Evolutionary conservation across 202 grass and related monocot species (phyloP), one percentile per base, ranked within the genome.

Genomic region (Setaria viridis): DNA sequence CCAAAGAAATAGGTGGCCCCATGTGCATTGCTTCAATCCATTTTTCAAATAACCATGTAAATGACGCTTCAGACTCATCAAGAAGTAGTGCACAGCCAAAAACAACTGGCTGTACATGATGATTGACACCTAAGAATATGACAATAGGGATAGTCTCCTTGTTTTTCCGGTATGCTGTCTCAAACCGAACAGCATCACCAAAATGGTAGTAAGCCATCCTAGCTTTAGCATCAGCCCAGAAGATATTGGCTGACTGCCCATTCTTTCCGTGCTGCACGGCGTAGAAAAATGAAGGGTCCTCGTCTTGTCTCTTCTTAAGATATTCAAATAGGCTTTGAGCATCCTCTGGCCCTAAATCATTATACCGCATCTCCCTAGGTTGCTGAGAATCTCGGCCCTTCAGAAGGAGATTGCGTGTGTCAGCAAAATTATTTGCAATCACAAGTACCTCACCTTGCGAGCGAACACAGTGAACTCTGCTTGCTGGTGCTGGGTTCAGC

Each of bases 361-460:
- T 99, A 76, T 99, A 94, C 9, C 54, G 82, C 64, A 96, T 88
- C 73, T 95, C 91, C 84, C 84, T 90, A 66, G 73, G 67, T 77
- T 77, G 67, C 46, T 67, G 89, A 29, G 80, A 88, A 51, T 93
- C 90, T 82, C 92, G 90, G 30, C 88, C 83, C 69, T 85, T 99
- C 37, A 96, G 77, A 65, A 95, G 78, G 62, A 98, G 93, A 91
- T 88, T 95, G 11, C 91, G 89, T 35, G 95, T 95, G 88, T 98
- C 95, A 19, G 84, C 78, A 77, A 98, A 98, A 85, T 98, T 98
- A 85, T 98, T 98, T 58, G 95, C 89, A 68, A 98, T 98, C 41
- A 98, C 91, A 87, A 95, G 95, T 72, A 95, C 82, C 79, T 95
- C 93, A 69, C 95, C 95, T 83, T 98, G 93, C 2, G 95, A 98